Base-by-base conservation (phyloP, 495 filamentous ascomycete genomes). In the Penicillium goetzii region DNA sequence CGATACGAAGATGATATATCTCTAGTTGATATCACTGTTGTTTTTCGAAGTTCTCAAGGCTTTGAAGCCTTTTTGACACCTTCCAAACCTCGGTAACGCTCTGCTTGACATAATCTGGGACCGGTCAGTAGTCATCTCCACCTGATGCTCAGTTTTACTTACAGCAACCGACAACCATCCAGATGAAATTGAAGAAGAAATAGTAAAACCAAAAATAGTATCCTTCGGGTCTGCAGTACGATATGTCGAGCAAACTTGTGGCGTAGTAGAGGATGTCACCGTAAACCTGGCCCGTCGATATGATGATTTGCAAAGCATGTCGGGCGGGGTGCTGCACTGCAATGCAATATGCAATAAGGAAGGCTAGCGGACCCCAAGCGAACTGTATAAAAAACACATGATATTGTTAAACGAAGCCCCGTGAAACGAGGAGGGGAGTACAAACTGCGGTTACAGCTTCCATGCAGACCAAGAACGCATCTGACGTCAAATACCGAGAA, bases 161-260 rank as follows among this genome's bases (percentile, higher is more conserved):
- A 83, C 81, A 59, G 17, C 66, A 62, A 2, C 90, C 90, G 63
- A 93, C 82, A 19, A 92, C 77, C 21, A 86, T 88, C 92, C 92
- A 96, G 47, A 92, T 87, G 28, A 82, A 70, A 72, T 95, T 96
- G 79, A 93, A 84, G 33, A 88, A 84, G 11, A 92, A 80, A 73
- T 86, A 96, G 69, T 94, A 95, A 4, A 84, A 77, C 89, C 89
- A 96, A 72, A 89, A 95, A 67, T 92, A 93, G 54, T 85, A 79
- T 14, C 74, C 69, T 72, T 95, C 92, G 1, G 92, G 90, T 52
- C 91, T 75, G 60, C 84, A 91, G 68, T 90, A 88, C 25, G 77
- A 78, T 15, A 83, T 54, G 0, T 82, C 82, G 23, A 75, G 73
- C 71, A 85, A 74, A 73, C 87, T 87, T 0, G 92, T 96, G 1